Evolutionary conservation across 306 rosid genomes (phyloP), one percentile per base, ranked within the genome.

Genomic region (Argentina anserina): DNA sequence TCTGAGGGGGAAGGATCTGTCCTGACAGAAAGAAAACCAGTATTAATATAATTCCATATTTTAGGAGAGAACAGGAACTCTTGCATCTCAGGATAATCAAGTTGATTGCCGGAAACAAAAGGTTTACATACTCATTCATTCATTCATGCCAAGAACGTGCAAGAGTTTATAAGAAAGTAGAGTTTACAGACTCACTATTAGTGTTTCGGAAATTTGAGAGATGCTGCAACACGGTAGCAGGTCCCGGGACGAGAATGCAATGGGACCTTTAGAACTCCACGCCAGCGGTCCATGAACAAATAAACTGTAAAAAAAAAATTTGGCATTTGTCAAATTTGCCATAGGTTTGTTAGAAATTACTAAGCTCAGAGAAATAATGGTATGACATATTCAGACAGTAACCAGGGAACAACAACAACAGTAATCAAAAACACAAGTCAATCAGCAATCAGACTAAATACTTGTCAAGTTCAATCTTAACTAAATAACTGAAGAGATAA

Each of bases 241-340:
- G 71, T 42, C 62, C 42, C 70, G 65, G 84, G 62, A 14, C 80
- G 80, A 40, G 81, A 69, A 76, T 69, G 67, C 63, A 93, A 39
- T 20, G 88, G 94, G 31, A 93, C 90, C 78, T 84, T 90, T 71
- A 93, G 83, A 81, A 93, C 71, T 73, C 96, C 92, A 82, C 84
- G 78, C 96, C 98, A 93, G 7, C 90, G 94, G 10, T 85, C 92
- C 97, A 90, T 90, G 67, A 69, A 64, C 56, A 3, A 39, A 61
- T 62, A 8, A 43, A 37, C 69, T 43, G 55, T 1, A 34, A 18
- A 9, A 36, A 9, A 36, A 65, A 50, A 50, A 20, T 13, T 0
- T 55, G 21, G 37, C 13, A 56, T n/a, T 55, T 40, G 26, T 36
- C 45, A 18, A 23, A 50, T 1, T 3, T 28, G 37, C 10, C 4